Evolutionary conservation across 768 basidiomycete genomes (phyloP), one percentile per base, ranked within the genome.

Genomic region (Podaxis mareebaensis): DNA sequence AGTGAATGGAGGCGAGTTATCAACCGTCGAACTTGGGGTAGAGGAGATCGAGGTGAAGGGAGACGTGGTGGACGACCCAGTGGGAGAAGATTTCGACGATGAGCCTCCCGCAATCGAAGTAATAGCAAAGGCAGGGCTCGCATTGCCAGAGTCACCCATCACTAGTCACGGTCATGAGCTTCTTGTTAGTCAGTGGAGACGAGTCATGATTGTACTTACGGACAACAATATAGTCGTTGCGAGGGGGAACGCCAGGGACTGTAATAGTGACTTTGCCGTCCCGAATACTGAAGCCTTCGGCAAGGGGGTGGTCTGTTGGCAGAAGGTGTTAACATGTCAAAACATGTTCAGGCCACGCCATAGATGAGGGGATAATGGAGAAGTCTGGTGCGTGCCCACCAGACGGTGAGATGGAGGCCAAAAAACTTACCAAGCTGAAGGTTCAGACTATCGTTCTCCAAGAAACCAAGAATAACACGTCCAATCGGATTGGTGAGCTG

Each of bases 141-240:
- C 66, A 65, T 92, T 85, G 11, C 90, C 90, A 13, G 87, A 89
- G 68, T 88, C 85, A 28, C 90, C 90, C 66, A 87, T 76, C 46
- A 89, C 89, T 90, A 56, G 3, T 39, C 22, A 63, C 26, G 61
- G 13, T 54, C 46, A 15, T 63, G 4, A 63, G 26, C 22, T 22
- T 15, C 51, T 49, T 61, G 57, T 52, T 63, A 58, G 61, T 28
- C 22, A 65, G 26, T 30, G 53, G 22, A 42, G 51, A 24, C 56
- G 57, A 7, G 62, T 7, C 60, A 11, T 62, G 13, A 28, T 20
- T 11, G 38, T n/a, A 84, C 89, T 78, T 70, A 90, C 90, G 69
- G 64, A 83, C 87, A 69, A 92, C 74, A 60, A 86, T 80, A 66
- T 89, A 92, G 72, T 85, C 76, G 44, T 74, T 64, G 38, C 80